phyloP scores from a whole-genome alignment of 1,284 basidiomycete species.

The Cutaneotrichosporon mucoides region DNA sequence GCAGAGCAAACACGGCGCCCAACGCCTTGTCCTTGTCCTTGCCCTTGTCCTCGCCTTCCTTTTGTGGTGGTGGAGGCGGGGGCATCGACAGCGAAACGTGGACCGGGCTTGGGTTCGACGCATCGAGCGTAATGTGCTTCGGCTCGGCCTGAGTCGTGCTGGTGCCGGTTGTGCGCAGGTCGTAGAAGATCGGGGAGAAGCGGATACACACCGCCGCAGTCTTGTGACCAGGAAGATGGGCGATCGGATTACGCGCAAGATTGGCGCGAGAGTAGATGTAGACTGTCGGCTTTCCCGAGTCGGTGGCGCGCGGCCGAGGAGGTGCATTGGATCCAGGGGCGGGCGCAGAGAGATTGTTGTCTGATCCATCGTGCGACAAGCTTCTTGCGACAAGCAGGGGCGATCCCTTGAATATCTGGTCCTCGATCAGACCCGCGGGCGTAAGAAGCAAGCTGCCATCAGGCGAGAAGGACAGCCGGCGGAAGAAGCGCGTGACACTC shows the following conservation, averaged over 20 bases:
- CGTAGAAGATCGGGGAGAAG: conserved; percentile 91
- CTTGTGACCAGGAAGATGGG: conserved; percentile 92
- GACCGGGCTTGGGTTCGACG: conserved; percentile 55
- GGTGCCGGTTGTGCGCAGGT: conserved; percentile 64
- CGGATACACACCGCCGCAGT: conserved; percentile 89
- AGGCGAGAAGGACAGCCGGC: conserved; percentile 86
- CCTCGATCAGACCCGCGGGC: conserved; percentile 93
- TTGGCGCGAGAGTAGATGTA: conserved; percentile 95
- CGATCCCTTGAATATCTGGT: conserved; percentile 60
- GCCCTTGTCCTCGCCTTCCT: conserved; percentile 24
- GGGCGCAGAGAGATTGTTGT: conserved; percentile 10
- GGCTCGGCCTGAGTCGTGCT: conserved; percentile 50
- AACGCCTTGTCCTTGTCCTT: conserved; percentile 25
- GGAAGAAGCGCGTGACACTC: conserved; percentile 92
- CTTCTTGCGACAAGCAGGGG: conserved; percentile 49
- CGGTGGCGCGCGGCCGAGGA: conserved; percentile 29
- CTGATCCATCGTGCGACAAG: conserved; percentile 36
- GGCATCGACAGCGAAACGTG: conserved; percentile 47
- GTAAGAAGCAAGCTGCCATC: conserved; percentile 91
- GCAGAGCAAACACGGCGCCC: conserved; percentile 68
- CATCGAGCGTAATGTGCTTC: conserved; percentile 62
- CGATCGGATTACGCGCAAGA: conserved; percentile 84
- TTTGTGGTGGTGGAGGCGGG: conserved; percentile 49
- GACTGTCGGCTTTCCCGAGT: conserved; percentile 64
- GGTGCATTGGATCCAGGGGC: conserved; percentile 8